A percentile compares a stretch with the other conserved stretches of the same genome.
These are phyloP conservation scores for Tephrocybe sp. DNA, from an alignment of 768 basidiomycete genomes.

Conservation along the genomic window DNA sequence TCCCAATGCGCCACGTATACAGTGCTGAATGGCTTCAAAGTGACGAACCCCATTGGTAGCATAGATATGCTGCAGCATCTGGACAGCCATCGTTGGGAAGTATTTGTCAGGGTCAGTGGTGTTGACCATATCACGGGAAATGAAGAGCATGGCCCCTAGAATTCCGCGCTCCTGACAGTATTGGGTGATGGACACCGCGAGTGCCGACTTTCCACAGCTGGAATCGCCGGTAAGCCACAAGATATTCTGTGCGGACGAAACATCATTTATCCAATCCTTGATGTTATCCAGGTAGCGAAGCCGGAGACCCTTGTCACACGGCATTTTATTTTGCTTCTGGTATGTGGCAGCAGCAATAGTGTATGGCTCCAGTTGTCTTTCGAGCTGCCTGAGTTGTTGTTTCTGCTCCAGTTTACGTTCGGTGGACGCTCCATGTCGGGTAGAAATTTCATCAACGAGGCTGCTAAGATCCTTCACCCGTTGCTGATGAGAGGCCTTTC, in stretches of 20 bases:
- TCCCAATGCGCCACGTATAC: neutral
- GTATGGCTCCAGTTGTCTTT: too few relatives aligned
- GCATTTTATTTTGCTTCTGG: too few relatives aligned
- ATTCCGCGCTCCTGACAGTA: neutral
- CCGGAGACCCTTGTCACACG: too few relatives aligned
- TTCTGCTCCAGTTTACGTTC: too few relatives aligned
- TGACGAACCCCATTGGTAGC: neutral
- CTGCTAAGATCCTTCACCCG: too few relatives aligned
- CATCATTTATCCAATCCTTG: neutral
- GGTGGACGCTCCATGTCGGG: too few relatives aligned
- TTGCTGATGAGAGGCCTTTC: too few relatives aligned
- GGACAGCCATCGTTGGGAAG: neutral
- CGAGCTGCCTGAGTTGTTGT: too few relatives aligned
- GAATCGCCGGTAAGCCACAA: neutral
- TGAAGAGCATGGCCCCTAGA: neutral
- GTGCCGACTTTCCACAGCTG: neutral
- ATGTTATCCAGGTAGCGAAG: neutral
- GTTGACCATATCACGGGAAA: neutral
- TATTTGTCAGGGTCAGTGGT: neutral
- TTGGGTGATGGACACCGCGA: neutral
- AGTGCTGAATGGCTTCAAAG: neutral
- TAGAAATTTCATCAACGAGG: too few relatives aligned
- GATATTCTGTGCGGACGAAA: neutral
- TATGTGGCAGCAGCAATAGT: too few relatives aligned
- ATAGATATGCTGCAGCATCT: neutral